phyloP scores from a whole-genome alignment of 2,329 filamentous ascomycete genomes.

The Dactylellina leptospora region DNA sequence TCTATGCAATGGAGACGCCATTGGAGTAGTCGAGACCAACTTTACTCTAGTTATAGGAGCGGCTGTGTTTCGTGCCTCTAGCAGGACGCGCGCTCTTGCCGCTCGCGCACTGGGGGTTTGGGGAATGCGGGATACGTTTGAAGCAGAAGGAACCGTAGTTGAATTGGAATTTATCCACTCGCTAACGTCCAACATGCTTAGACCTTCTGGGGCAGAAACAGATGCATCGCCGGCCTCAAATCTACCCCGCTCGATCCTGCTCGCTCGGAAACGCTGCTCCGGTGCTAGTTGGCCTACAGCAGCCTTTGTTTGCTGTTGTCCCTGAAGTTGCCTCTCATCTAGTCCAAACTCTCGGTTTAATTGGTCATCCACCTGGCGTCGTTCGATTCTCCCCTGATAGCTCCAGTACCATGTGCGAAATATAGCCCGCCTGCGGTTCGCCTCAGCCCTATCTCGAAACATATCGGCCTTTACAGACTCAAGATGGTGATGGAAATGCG shows the following conservation, averaged over 20 bases:
- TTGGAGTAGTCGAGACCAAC: conserved; percentile 38
- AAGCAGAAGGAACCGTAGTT: conserved; percentile 5
- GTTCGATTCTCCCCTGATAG: conserved; percentile 27
- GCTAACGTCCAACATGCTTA: conserved; percentile 46
- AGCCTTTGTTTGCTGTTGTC: conserved; percentile 5
- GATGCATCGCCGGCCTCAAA: conserved; percentile 29
- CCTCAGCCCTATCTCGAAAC: conserved; percentile 37
- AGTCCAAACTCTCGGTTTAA: conserved; percentile 36
- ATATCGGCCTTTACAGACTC: conserved; percentile 40
- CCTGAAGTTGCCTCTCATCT: conserved; percentile 31
- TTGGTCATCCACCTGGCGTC: conserved; percentile 34
- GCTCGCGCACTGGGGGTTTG: conserved; percentile 47
- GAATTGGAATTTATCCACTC: conserved; percentile 52
- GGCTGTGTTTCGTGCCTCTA: conserved; percentile 31
- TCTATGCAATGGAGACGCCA: conserved; percentile 28
- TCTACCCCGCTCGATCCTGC: neutral
- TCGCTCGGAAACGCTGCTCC: conserved; percentile 10
- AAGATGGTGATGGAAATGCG: conserved; percentile 35
- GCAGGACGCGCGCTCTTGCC: conserved; percentile 35
- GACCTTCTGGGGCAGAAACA: conserved; percentile 32
- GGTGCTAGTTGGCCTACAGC: conserved; percentile 27
- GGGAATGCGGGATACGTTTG: conserved; percentile 23
- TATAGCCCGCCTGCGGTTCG: conserved; percentile 31
- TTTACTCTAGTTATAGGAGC: conserved; percentile 28
- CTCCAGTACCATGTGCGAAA: conserved; percentile 36